Base-by-base conservation (phyloP, 768 basidiomycete species). In the Leccinum fibrillosum region DNA sequence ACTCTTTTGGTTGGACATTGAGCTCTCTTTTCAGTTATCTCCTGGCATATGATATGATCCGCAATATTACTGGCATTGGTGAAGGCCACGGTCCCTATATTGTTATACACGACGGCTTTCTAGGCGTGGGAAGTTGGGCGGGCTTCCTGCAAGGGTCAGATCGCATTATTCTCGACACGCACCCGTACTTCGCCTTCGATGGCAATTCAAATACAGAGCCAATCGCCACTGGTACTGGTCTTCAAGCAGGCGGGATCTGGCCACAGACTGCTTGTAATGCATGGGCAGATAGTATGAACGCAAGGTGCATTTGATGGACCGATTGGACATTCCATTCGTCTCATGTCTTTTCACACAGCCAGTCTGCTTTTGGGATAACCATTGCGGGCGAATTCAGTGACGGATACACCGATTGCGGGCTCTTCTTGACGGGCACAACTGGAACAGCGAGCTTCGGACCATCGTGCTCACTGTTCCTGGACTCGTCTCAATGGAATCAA, bases 351-450 rank as follows among this genome's bases (percentile, higher is more conserved):
- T 28, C 49, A 49, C 62, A 32, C 55, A 81, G 79, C 68, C 81
- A 70, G 68, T 72, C 65, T 57, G 69, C 73, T 8, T 90, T 92
- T 64, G 93, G 93, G 10, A 72, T 93, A 42, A 85, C 85, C 13
- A 67, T 87, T 25, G 85, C 84, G 1, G 93, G 90, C 45, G 93
- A 95, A 72, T 93, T 88, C 72, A 83, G 87, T 53, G 78, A 78
- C 2, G 86, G 84, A 10, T 79, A 77, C 64, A 90, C 88, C 65
- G 77, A 83, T 53, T 90, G 90, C 65, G 88, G 85, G 12, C 73
- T 81, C 52, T 82, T 69, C 69, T 74, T 76, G 60, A 78, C 75
- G 42, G 74, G 70, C 51, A 68, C 75, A 44, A 61, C 66, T 8
- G 58, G 66, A 17, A 66, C 72, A 1, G 57, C 63, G 13, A 69